These are phyloP conservation scores for Wickerhamomyces tratensis DNA, from an alignment of 805 yeast genomes.

Conservation along the genomic window DNA sequence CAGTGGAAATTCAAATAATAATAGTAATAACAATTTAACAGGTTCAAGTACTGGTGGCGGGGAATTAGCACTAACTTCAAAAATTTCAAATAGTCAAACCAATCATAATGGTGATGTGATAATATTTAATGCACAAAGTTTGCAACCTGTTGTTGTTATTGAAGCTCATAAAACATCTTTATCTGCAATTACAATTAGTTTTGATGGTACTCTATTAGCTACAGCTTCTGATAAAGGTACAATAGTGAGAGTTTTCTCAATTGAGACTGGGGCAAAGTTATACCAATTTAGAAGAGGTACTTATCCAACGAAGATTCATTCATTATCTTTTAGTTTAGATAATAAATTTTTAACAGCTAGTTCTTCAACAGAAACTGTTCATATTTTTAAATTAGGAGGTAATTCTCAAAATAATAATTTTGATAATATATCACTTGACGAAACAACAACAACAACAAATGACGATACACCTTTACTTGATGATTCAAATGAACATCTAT, in stretches of 20 bases:
- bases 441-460: not conserved
- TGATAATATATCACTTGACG: not conserved
- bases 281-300: constrained; percentile 75
- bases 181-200: constrained; percentile 53
- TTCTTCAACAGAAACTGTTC: constrained; percentile 87
- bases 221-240: constrained; percentile 77
- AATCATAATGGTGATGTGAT: constrained; percentile 54
- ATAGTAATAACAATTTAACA: constrained; percentile 3
- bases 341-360: constrained; percentile 71
- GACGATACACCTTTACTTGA: constrained; percentile 3
- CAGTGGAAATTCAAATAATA: constrained; percentile 4
- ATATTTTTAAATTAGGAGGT: constrained; percentile 64
- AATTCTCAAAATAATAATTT: constrained; percentile 13
- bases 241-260: constrained; percentile 58
- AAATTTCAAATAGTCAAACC: constrained; percentile 2
- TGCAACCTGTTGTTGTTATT: constrained; percentile 58
- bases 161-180: constrained; percentile 67
- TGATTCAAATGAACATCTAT: constrained; percentile 1
- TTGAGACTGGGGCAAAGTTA: constrained; percentile 50
- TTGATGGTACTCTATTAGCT: constrained; percentile 58
- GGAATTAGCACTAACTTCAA: not conserved
- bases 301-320: constrained; percentile 71
- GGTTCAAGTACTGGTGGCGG: constrained; percentile 3
- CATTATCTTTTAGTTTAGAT: constrained; percentile 66
- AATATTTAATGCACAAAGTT: constrained; percentile 48